Evolutionary conservation across 768 basidiomycete species (phyloP), one percentile per base, ranked within the genome.

Genomic region (Rhizopogon salebrosus): DNA sequence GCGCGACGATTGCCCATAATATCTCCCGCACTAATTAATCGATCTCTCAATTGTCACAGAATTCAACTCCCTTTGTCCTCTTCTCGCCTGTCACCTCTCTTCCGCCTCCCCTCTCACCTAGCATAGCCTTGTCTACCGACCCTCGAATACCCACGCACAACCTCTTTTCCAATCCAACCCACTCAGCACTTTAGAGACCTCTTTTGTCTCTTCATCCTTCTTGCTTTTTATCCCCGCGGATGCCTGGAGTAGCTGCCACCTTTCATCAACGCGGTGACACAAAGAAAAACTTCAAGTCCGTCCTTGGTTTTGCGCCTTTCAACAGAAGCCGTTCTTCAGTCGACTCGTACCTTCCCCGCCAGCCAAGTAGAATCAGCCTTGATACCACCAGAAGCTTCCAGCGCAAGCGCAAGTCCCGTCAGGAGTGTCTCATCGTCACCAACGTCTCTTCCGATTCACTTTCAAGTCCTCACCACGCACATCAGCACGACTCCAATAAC

Each of bases 261-360:
- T 62, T 69, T 54, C 70, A 62, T 11, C 64, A 65, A 59, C 53
- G 62, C 63, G 61, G 64, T 53, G 60, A 69, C 31, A 64, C 71
- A 50, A 76, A 71, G 72, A 74, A 73, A 68, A 75, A 72, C 62
- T 72, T 81, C 64, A 74, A 73, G 62, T 65, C 75, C 26, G 77
- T 77, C 40, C 70, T 81, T 48, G 78, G 78, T 48, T 70, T 80
- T 37, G 56, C 56, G 60, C 70, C 70, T 48, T 73, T 71, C 59
- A 72, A 66, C 60, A 67, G 57, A 42, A 61, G 54, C 55, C 66
- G 60, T 62, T 55, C 65, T 48, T 68, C 67, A 8, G 54, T 56
- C 16, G 68, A 70, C 54, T 56, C 53, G 40, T 57, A 48, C 51
- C 65, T 53, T 59, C 56, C 60, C 46, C 55, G 64, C 51, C 55